Conservation (phyloP, 2,329 filamentous ascomycete species). For the Verticillium nubilum region DNA sequence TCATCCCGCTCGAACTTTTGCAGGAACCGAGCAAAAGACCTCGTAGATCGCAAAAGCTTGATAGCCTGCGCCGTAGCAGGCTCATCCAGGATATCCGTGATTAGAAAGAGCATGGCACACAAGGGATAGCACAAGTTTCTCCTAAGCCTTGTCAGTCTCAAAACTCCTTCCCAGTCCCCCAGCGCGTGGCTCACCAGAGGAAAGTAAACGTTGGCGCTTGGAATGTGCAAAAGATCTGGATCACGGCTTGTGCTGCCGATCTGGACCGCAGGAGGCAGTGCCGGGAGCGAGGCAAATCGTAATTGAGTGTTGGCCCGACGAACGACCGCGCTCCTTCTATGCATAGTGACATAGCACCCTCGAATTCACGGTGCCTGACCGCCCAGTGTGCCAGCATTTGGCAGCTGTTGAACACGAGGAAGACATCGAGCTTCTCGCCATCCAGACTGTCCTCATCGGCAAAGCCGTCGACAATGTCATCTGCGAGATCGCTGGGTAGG, state of each 20-base stretch:
- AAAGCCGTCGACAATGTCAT: slow-evolving; percentile 1
- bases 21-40: slow-evolving; percentile 8
- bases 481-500: slow-evolving; percentile 2
- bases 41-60: slow-evolving; percentile 4
- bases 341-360: slow-evolving; percentile 1
- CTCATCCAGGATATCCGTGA: slow-evolving; percentile 10
- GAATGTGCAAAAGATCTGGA: slow-evolving; percentile 2
- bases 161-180: neutral
- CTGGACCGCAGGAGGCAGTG: slow-evolving; percentile 7
- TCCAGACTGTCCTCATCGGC: neutral
- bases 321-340: neutral
- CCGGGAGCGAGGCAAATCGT: slow-evolving; percentile 3
- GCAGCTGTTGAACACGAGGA: slow-evolving; percentile 8
- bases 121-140: slow-evolving; percentile 8
- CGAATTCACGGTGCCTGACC: slow-evolving; percentile 1
- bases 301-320: slow-evolving; percentile 1
- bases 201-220: slow-evolving; percentile 6
- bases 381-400: slow-evolving; percentile 9
- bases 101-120: slow-evolving; percentile 6
- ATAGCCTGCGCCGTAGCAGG: slow-evolving; percentile 3
- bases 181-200: slow-evolving; percentile 4
- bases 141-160: neutral
- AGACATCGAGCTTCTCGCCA: slow-evolving; percentile 6
- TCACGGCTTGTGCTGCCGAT: slow-evolving; percentile 5
- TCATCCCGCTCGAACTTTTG: slow-evolving; percentile 8